Base-by-base conservation (phyloP, 225 moss, liverwort and hornwort genomes). In the Physcomitrellopsis africana region DNA sequence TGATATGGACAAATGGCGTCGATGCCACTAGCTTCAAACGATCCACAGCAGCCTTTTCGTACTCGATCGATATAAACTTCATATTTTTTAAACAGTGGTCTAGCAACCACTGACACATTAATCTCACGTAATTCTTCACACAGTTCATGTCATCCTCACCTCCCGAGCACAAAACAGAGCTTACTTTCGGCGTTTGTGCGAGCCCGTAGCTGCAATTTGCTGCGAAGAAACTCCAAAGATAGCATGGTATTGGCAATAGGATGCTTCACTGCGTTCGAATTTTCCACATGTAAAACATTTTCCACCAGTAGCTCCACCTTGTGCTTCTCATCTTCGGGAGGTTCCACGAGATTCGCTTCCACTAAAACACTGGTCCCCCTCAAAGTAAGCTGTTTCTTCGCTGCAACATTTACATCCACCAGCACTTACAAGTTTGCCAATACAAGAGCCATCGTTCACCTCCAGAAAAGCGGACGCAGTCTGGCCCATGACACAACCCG, bases 371-470 rank as follows among this genome's bases (percentile, higher is more conserved):
- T 90, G 9, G 97, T 94, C 45, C 97, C 97, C 0, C 94, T 99
- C 13, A 83, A 62, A 11, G 87, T 86, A 14, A 89, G 77, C 72
- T 90, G 84, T 66, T 27, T 81, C 76, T 86, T 84, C 32, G 78
- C 45, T 0, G 94, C 94, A 58, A 90, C 72, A 44, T 61, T 61
- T 16, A 85, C 80, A 18, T 94, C 94, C 24, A 99, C 90, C 47
- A 94, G 75, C 54, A 97, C 94, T 92, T 99, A 94, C 67, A 99
- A 81, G 69, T 94, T 99, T 14, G n/a, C 74, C 86, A 0, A 90
- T 83, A 71, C 91, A 90, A 51, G 97, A 99, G 18, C 97, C 97
- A 23, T 99, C 94, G 75, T 99, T 99, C 67, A 99, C 84, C 79
- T 99, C 97, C 73, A 99, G 45, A 76, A 99, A 99, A 10, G 77